Evolutionary conservation across 768 basidiomycete species (phyloP), one percentile per base, ranked within the genome.

Genomic region (Leucosporidium scottii): DNA sequence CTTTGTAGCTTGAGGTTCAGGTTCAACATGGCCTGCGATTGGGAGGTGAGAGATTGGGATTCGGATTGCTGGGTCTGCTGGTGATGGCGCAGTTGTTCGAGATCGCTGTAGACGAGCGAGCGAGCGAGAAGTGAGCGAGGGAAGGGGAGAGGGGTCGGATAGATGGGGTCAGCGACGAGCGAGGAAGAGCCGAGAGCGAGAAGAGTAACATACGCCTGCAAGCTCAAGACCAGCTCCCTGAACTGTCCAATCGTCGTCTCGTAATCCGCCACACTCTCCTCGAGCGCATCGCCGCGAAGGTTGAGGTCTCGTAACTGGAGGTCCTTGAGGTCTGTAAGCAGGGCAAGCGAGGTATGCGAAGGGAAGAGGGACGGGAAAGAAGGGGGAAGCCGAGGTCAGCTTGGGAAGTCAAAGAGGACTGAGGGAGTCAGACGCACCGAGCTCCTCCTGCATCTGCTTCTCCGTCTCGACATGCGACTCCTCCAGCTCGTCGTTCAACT

Each of bases 381-480:
- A 3, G 25, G 9, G 12, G 25, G n/a, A 31, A 70, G 15, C 75
- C 62, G n/a, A 55, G 61, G 53, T 74, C 74, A 75, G 27, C 12
- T 8, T 12, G 13, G 59, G 12, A 9, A 28, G 64, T 23, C 1
- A 48, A 8, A 18, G 3, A 27, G 44, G n/a, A 61, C n/a, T 39
- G 4, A 30, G 30, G 25, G 13, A 61, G n/a, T 25, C 23, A 34
- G 25, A 75, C 84, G 55, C 58, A 93, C 93, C 88, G 55, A 98
- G 82, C 59, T 97, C 94, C 55, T 89, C 90, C 74, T 92, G 87
- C 66, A 99, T 79, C 28, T 86, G 84, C 77, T 90, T 93, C 79
- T 97, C 94, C 0, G 92, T 90, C 78, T 96, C 94, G 3, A 90
- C 77, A 70, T 98, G 94, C 74, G 91, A 93, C 79, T 98, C 93